Evolutionary conservation across 768 basidiomycete species (phyloP).

Genomic region (Trametes punicea): DNA sequence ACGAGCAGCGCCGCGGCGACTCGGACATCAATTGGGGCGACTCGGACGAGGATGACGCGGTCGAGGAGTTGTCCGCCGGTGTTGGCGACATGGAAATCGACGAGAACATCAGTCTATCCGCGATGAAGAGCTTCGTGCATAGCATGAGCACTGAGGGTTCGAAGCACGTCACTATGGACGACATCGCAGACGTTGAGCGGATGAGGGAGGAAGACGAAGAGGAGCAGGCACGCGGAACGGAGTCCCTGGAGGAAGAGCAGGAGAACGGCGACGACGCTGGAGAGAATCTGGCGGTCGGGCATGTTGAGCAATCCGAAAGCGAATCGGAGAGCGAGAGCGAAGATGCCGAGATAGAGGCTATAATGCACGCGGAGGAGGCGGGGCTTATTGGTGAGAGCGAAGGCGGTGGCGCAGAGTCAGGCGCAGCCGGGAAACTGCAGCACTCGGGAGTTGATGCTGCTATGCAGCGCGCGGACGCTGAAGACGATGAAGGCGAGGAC

Average conservation of each 20-base stretch:
- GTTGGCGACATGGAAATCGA: conserved; percentile 65
- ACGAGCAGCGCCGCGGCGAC: conserved; percentile 56
- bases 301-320: conserved; percentile 23
- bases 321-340: conserved; percentile 16
- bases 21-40: conserved; percentile 68
- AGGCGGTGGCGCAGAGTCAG: conserved; percentile 11
- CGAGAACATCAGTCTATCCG: conserved; percentile 40
- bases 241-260: conserved; percentile 7
- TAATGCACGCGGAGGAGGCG: conserved; percentile 23
- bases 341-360: conserved; percentile 14
- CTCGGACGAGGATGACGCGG: conserved; percentile 32
- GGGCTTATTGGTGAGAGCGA: conserved; percentile 15
- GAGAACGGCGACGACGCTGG: background rate
- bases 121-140: conserved; percentile 52
- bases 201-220: conserved; percentile 41
- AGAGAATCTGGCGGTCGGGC: background rate
- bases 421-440: conserved; percentile 13
- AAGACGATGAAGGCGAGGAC: conserved; percentile 11
- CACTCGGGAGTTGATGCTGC: too few relatives aligned
- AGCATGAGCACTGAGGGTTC: conserved; percentile 50
- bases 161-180: conserved; percentile 58
- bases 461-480: too few relatives aligned
- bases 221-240: background rate
- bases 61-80: conserved; percentile 34
- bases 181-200: conserved; percentile 53